Evolutionary conservation across 495 filamentous ascomycete species (phyloP).

Genomic region (Aspergillus leporis): DNA sequence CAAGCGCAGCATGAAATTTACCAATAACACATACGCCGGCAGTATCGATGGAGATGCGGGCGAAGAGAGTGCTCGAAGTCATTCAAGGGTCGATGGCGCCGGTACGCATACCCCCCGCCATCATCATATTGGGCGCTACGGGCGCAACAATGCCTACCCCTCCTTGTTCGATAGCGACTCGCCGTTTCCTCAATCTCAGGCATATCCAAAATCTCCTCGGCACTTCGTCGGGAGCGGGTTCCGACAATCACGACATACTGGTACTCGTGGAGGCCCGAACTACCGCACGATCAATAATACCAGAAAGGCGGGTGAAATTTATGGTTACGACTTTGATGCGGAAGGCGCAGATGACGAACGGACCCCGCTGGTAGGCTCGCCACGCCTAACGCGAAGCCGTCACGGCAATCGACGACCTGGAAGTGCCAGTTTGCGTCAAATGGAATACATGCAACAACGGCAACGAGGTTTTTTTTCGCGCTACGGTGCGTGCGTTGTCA

Average conservation of each 20-base stretch:
- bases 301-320: slow-evolving; percentile 55
- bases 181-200: slow-evolving; percentile 55
- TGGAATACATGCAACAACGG: slow-evolving; percentile 72
- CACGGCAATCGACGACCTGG: slow-evolving; percentile 54
- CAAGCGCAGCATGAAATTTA: slow-evolving; percentile 98
- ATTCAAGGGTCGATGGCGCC: slow-evolving; percentile 55
- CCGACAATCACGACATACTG: slow-evolving; percentile 37
- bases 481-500: slow-evolving; percentile 77
- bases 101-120: slow-evolving; percentile 66
- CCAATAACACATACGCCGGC: slow-evolving; percentile 72
- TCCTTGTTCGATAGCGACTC: slow-evolving; percentile 79
- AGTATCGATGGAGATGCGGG: slow-evolving; percentile 59
- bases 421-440: slow-evolving; percentile 64
- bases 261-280: slow-evolving; percentile 35
- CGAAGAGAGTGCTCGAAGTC: slow-evolving; percentile 66
- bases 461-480: slow-evolving; percentile 65
- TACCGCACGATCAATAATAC: slow-evolving; percentile 45
- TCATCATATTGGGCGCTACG: slow-evolving; percentile 75
- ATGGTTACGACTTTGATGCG: slow-evolving; percentile 66
- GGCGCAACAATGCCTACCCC: slow-evolving; percentile 65
- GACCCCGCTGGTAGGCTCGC: slow-evolving; percentile 75
- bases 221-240: slow-evolving; percentile 48
- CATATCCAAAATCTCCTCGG: slow-evolving; percentile 59
- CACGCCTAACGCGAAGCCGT: slow-evolving; percentile 61
- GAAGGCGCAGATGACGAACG: slow-evolving; percentile 89